phyloP scores from a whole-genome alignment of 2,329 filamentous ascomycete species.

The Ophiostoma australiae region DNA sequence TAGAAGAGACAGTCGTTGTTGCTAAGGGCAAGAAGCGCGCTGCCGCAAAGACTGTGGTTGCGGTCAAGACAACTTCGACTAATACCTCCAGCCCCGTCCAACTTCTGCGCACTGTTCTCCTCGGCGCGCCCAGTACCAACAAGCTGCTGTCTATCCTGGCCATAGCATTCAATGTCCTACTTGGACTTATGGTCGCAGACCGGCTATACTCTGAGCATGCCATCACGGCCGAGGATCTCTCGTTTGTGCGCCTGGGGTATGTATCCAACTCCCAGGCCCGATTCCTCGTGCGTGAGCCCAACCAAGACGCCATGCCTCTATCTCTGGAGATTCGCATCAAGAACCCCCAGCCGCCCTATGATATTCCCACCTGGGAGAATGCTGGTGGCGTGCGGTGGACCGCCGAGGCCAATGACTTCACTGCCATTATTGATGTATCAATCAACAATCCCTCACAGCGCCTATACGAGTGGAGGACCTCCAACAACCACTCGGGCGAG shows the following conservation, averaged over 20 bases:
- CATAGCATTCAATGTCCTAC: slow-evolving; percentile 64
- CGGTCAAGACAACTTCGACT: slow-evolving; percentile 44
- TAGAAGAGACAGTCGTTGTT: slow-evolving; percentile 54
- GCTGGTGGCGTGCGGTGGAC: slow-evolving; percentile 63
- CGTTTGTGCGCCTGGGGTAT: slow-evolving; percentile 82
- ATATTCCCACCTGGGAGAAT: slow-evolving; percentile 59
- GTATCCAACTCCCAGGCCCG: slow-evolving; percentile 76
- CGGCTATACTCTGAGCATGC: slow-evolving; percentile 70
- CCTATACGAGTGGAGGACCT: slow-evolving; percentile 76
- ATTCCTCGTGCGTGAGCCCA: slow-evolving; percentile 78
- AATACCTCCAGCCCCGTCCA: slow-evolving; percentile 49
- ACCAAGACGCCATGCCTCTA: slow-evolving; percentile 69
- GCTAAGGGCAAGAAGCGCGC: slow-evolving; percentile 30
- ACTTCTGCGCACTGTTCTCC: slow-evolving; percentile 57
- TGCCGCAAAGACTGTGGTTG: slow-evolving; percentile 2
- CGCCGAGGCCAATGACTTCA: slow-evolving; percentile 76
- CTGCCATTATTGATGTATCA: slow-evolving; percentile 62
- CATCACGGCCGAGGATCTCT: slow-evolving; percentile 67
- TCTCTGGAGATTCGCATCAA: slow-evolving; percentile 60
- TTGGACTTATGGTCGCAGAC: slow-evolving; percentile 69
- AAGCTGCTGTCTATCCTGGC: slow-evolving; percentile 61
- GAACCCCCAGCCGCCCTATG: slow-evolving; percentile 47
- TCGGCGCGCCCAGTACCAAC: slow-evolving; percentile 70
- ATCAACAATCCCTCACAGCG: slow-evolving; percentile 62
- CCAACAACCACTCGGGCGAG: slow-evolving; percentile 78